phyloP scores from a whole-genome alignment of 148 eudicot genomes.

The Dianthus caryophyllus region DNA sequence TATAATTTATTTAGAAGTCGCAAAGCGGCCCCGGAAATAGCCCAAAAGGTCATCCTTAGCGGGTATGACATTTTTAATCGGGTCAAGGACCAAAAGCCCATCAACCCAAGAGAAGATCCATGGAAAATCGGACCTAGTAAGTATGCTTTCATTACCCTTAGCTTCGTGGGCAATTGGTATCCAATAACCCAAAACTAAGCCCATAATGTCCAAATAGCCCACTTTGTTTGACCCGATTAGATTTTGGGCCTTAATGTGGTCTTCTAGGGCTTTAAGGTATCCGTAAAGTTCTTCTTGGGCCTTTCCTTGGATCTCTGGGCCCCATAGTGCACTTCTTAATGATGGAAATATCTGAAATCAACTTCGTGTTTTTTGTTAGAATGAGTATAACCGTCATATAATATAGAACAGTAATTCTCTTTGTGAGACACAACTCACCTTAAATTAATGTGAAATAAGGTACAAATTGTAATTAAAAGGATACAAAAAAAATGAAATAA shows the following conservation, averaged over 20 bases:
- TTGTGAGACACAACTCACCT: too few relatives aligned
- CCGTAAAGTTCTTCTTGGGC: constrained; percentile 12
- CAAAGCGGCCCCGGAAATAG: constrained; percentile 7
- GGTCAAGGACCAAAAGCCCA: not conserved
- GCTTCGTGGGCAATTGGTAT: constrained; percentile 14
- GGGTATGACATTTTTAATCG: constrained; percentile 13
- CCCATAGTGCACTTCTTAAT: not conserved
- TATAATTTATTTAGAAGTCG: not conserved
- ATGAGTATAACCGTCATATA: too few relatives aligned
- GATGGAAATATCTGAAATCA: not conserved
- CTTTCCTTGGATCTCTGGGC: constrained; percentile 9
- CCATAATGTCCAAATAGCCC: constrained; percentile 25
- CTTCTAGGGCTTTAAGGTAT: constrained; percentile 13
- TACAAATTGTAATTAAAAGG: too few relatives aligned
- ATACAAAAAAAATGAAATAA: too few relatives aligned
- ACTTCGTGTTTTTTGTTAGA: too few relatives aligned
- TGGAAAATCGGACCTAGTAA: constrained; percentile 6
- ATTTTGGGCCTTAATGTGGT: constrained; percentile 21
- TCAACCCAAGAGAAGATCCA: constrained; percentile 13
- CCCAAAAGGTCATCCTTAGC: not conserved
- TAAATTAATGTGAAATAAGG: too few relatives aligned
- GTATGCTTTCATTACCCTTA: not conserved
- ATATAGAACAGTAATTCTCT: too few relatives aligned
- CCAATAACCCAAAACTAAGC: constrained; percentile 16
- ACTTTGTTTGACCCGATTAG: constrained; percentile 25